Percentiles rank a stretch among this genome's conserved stretches.
Evolutionary conservation across 441 rosid species (phyloP).

Genomic region (Sinapis alba): DNA sequence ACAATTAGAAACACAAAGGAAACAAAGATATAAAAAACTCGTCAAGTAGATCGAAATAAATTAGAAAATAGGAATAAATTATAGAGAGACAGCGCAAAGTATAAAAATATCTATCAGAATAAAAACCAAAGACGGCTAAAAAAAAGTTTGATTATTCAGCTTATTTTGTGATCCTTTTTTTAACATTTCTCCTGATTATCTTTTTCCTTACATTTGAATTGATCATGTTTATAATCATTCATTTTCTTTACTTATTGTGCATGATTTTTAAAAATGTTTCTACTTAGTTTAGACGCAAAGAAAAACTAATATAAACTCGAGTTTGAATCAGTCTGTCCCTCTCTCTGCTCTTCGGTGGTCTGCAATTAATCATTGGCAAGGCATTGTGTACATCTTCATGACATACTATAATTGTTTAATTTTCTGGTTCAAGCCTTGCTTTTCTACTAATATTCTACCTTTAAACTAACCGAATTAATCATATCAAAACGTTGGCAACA

Average conservation of each 20-base stretch:
- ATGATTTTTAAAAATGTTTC: not conserved
- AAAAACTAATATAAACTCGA: not conserved
- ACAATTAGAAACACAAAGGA: not conserved
- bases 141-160: not conserved
- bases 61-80: not conserved
- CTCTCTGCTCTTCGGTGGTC: constrained; percentile 2
- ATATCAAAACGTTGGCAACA: not conserved
- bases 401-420: not conserved
- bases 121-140: not conserved
- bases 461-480: not conserved
- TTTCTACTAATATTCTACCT: not conserved
- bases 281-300: constrained; percentile 17
- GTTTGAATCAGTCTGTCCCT: not conserved
- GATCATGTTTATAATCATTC: not conserved
- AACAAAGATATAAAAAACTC: no score
- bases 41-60: not conserved
- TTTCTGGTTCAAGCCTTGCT: not conserved
- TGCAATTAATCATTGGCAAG: not conserved
- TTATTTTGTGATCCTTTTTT: not conserved
- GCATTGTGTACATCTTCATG: not conserved
- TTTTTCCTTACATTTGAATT: not conserved
- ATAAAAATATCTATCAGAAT: not conserved
- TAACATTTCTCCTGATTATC: not conserved
- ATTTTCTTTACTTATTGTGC: not conserved
- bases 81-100: not conserved